These are phyloP conservation scores for Megacollybia marginata DNA, from an alignment of 768 basidiomycete species.

Conservation along the genomic window DNA sequence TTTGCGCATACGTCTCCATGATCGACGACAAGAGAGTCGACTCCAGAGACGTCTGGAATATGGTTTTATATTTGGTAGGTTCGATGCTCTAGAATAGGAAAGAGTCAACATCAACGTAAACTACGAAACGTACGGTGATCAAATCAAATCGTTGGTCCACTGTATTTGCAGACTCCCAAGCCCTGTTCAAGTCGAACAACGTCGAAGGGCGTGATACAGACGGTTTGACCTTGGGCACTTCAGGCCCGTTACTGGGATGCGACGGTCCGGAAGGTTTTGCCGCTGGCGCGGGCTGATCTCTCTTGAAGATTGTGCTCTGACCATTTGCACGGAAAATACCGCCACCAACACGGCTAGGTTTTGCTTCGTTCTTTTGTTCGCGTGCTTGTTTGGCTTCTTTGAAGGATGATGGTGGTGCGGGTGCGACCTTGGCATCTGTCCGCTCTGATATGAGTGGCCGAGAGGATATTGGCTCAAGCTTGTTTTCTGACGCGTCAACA, in stretches of 20 bases:
- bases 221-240: conserved; percentile 4
- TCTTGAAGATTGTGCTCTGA: conserved; percentile 46
- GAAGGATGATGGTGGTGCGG: conserved; percentile 31
- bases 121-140: conserved; percentile 37
- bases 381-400: conserved; percentile 52
- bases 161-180: conserved; percentile 42
- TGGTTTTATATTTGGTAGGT: conserved; percentile 44
- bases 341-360: conserved; percentile 45
- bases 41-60: conserved; percentile 70
- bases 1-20: conserved; percentile 38
- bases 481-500: conserved; percentile 10
- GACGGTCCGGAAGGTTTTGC: background rate
- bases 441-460: conserved; percentile 17
- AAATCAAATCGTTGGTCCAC: conserved; percentile 48
- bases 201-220: conserved; percentile 21
- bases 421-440: conserved; percentile 15
- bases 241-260: conserved; percentile 2
- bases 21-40: conserved; percentile 53
- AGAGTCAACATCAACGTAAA: background rate
- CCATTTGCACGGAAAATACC: conserved; percentile 69
- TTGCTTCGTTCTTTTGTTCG: conserved; percentile 25
- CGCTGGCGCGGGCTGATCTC: conserved; percentile 8
- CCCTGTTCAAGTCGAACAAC: conserved; percentile 55
- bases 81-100: conserved; percentile 25
- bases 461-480: conserved; percentile 34